Conservation (phyloP, 2,329 filamentous ascomycete species). For the Xenoacremonium recifei region DNA sequence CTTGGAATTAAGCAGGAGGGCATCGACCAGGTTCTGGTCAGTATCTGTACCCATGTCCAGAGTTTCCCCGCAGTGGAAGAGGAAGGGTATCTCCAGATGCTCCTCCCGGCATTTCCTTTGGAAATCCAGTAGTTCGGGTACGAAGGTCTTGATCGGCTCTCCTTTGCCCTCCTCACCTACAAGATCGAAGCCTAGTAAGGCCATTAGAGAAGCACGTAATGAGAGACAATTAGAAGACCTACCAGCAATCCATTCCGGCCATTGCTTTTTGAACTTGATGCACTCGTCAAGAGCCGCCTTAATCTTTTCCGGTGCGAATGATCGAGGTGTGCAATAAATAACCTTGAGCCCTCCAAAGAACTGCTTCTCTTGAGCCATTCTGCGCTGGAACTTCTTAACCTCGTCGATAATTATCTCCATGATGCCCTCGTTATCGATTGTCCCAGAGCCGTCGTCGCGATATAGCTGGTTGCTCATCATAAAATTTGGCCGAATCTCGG, state of each 20-base stretch:
- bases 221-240: conserved; percentile 22
- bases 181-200: conserved; percentile 60
- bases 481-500: conserved; percentile 69
- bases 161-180: conserved; percentile 67
- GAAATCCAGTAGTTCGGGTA: conserved; percentile 57
- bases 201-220: not conserved
- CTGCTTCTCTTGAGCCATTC: conserved; percentile 25
- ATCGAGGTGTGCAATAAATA: conserved; percentile 69
- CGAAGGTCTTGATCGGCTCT: conserved; percentile 55
- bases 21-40: conserved; percentile 69
- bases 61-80: conserved; percentile 77
- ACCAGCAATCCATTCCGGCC: conserved; percentile 63
- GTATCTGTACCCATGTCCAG: conserved; percentile 62
- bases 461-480: conserved; percentile 63
- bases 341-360: conserved; percentile 66
- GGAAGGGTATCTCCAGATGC: conserved; percentile 62
- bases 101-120: conserved; percentile 46
- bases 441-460: conserved; percentile 50
- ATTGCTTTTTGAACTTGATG: conserved; percentile 56
- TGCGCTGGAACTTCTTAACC: conserved; percentile 45
- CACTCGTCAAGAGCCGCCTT: conserved; percentile 58
- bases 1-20: conserved; percentile 62
- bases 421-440: conserved; percentile 56
- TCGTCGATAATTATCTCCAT: conserved; percentile 60
- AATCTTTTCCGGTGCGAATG: conserved; percentile 50